These are phyloP conservation scores for Termitomyces sp. DNA, from an alignment of 768 basidiomycete species.

Conservation along the genomic window DNA sequence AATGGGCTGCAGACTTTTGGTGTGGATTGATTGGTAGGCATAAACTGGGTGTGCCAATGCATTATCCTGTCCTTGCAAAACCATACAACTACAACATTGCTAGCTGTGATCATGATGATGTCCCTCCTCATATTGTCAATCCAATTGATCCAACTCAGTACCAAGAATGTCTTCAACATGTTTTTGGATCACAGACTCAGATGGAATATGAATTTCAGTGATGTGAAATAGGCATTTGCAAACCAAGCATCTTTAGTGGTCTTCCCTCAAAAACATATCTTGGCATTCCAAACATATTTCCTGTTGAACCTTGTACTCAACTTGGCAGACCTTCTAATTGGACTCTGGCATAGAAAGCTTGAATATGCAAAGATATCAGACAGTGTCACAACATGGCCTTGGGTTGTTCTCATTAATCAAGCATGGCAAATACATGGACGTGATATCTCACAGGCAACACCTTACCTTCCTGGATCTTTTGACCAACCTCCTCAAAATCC, in stretches of 20 bases:
- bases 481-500: too few relatives aligned
- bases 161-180: neutral
- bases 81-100: slow-evolving; percentile 14
- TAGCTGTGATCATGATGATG: slow-evolving; percentile 17
- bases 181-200: neutral
- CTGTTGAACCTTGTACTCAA: too few relatives aligned
- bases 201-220: neutral
- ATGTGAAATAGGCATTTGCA: slow-evolving; percentile 25
- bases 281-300: neutral
- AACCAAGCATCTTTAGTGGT: slow-evolving; percentile 28
- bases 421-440: too few relatives aligned
- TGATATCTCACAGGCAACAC: too few relatives aligned
- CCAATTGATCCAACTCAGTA: neutral
- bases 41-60: slow-evolving; percentile 9
- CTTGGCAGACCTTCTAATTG: too few relatives aligned
- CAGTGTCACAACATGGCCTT: too few relatives aligned
- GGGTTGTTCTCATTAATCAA: too few relatives aligned
- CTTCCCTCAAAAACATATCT: slow-evolving; percentile 16
- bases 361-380: too few relatives aligned
- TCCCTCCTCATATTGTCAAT: slow-evolving; percentile 3
- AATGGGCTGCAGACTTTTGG: slow-evolving; percentile 10
- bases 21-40: slow-evolving; percentile 15
- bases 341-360: too few relatives aligned
- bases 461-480: too few relatives aligned
- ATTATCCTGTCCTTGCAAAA: slow-evolving; percentile 18